Evolutionary conservation across 306 rosid species (phyloP), one percentile per base, ranked within the genome.

Genomic region (Astragalus membranaceus): DNA sequence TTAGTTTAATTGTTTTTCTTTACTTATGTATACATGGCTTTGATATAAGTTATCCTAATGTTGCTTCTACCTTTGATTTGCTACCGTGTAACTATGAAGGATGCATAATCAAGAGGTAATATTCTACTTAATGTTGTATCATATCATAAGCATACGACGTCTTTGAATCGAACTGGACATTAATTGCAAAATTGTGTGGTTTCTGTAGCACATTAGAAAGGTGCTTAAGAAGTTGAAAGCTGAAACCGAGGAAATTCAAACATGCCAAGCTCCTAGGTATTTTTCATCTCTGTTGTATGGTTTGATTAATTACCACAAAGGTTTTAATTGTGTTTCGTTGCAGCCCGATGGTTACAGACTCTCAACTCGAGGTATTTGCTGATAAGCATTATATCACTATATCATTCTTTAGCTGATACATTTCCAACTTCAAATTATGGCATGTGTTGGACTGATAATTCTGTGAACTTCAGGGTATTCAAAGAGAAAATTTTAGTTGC

Each of bases 31-130:
- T 26, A 1, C 2, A 26, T 26, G 30, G 30, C 3, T 26, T 26
- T 26, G 30, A 26, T 48, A 16, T 3, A 5, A 12, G 33, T 10
- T 54, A 6, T 48, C 2, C 37, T 67, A 58, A 30, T 75, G 36
- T 14, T 62, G 41, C 13, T 35, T 15, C 3, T 76, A 8, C 52
- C 2, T 57, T 61, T 20, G 55, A 39, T 51, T 23, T 13, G 57
- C 32, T 12, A 49, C n/a, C 20, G 14, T 52, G 74, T 62, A 79
- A 67, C 68, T 26, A 8, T 39, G 8, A 75, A 87, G 92, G 64
- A 79, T 65, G 70, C 84, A 80, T 26, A 80, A 87, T 59, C 75
- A 87, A 70, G 89, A 85, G 91, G 90, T 89, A 81, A 71, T 26
- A 20, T 0, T 20, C 63, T 70, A 9, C 42, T 14, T 32, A 8